Base-by-base conservation (phyloP, 1,139 yeast genomes). In the Candida sp. region DNA sequence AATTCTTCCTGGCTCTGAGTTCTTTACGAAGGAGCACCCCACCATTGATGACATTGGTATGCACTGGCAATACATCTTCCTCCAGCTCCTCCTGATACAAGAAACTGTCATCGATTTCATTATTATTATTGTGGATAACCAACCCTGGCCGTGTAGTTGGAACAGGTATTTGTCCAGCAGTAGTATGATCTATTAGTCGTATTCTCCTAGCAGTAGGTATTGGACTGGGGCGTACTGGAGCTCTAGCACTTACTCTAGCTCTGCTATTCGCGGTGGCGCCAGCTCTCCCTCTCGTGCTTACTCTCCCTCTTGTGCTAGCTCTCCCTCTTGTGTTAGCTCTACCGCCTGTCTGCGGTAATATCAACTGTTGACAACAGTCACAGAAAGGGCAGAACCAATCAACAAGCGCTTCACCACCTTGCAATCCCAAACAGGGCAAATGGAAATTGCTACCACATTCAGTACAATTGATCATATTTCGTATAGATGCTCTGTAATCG, bases 311-410 rank as follows among this genome's bases (percentile, higher is more conserved):
- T 21, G 34, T 35, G 19, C 19, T n/a, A n/a, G n/a, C n/a, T n/a
- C n/a, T n/a, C n/a, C n/a, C n/a, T n/a, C n/a, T n/a, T n/a, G n/a
- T n/a, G n/a, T n/a, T 15, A 35, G 11, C 27, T 25, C 11, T 11
- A 8, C 29, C 29, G 7, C 11, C 33, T 33, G 5, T 6, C 38
- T 23, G 11, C 40, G 58, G 49, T n/a, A 49, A 19, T 3, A 49
- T 38, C 12, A 59, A 44, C 37, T 68, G 74, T 47, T 71, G 76
- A 29, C 55, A 57, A 41, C 49, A 54, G 43, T 73, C 78, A 52
- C 79, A 73, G 38, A 73, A 63, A 19, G 77, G 77, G 52, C 79
- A 73, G 47, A 57, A 63, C 79, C 78, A 73, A 19, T 38, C 44
- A 21, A 50, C 38, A 12, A 45, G 52, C 3, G 53, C 55, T 21